A percentile compares a stretch with the other conserved stretches of the same genome.
These are phyloP conservation scores for Colletotrichum graminicola DNA, from an alignment of 2,329 filamentous ascomycete species.

Conservation along the genomic window DNA sequence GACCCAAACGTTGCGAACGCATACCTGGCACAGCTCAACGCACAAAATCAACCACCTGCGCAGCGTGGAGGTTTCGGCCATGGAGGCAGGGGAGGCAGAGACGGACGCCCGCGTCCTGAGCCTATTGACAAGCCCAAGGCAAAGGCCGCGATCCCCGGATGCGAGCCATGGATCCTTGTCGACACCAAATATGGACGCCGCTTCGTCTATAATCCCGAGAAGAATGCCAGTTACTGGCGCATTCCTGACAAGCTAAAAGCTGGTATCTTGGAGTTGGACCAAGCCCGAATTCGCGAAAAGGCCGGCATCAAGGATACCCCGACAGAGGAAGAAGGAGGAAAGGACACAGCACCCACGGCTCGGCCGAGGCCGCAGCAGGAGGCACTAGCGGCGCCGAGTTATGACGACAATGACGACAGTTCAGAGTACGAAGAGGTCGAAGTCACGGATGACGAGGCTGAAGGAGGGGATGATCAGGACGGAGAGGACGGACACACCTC, in stretches of 20 bases:
- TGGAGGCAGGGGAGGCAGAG: constrained; percentile 66
- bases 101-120: constrained; percentile 71
- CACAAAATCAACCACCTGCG: constrained; percentile 53
- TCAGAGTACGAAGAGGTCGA: constrained; percentile 84
- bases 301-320: constrained; percentile 48
- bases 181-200: constrained; percentile 89
- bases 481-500: constrained; percentile 57
- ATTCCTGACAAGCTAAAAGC: constrained; percentile 90
- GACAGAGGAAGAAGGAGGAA: constrained; percentile 40
- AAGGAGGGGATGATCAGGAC: constrained; percentile 53
- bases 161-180: constrained; percentile 91
- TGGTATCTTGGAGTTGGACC: constrained; percentile 79
- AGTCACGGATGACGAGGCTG: constrained; percentile 67
- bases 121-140: constrained; percentile 84
- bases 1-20: constrained; percentile 70
- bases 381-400: background rate
- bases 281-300: constrained; percentile 75
- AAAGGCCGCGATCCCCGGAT: constrained; percentile 82
- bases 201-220: constrained; percentile 90
- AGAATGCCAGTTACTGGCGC: constrained; percentile 93
- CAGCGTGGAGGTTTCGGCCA: constrained; percentile 57
- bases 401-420: constrained; percentile 60
- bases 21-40: constrained; percentile 68
- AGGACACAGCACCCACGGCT: constrained; percentile 5
- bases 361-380: constrained; percentile 26